Evolutionary conservation across 306 rosid genomes (phyloP).

Genomic region (Clitoria ternatea): DNA sequence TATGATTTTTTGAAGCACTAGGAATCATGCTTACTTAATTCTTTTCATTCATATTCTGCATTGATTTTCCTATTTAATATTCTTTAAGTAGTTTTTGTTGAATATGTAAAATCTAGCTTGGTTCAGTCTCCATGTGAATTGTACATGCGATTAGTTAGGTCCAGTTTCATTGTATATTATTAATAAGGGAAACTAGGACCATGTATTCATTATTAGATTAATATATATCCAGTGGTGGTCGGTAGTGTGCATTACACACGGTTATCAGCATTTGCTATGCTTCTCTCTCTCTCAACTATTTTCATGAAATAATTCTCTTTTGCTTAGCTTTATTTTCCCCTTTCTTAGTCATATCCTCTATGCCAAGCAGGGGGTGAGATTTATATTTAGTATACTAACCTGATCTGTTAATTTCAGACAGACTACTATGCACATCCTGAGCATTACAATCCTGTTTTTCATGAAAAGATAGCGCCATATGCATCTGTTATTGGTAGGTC

Average conservation of each 20-base stretch:
- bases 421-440: constrained; percentile 94
- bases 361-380: not conserved
- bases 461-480: constrained; percentile 74
- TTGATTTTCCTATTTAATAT: not conserved
- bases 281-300: not conserved
- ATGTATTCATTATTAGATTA: not conserved
- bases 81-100: not conserved
- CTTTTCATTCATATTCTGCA: not conserved
- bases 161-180: not conserved
- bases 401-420: constrained; percentile 48
- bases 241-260: not conserved
- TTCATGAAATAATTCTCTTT: not conserved
- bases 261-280: not conserved
- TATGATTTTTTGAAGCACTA: not conserved
- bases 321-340: not conserved
- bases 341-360: not conserved
- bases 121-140: not conserved
- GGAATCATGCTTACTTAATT: not conserved
- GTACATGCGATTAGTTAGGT: not conserved
- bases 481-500: constrained; percentile 79
- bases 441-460: constrained; percentile 80
- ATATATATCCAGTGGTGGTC: not conserved
- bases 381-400: constrained; percentile 19
- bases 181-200: not conserved
- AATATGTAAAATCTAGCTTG: not conserved